These are phyloP conservation scores for Cytospora schulzeri DNA, from an alignment of 2,329 filamentous ascomycete genomes.

Conservation along the genomic window DNA sequence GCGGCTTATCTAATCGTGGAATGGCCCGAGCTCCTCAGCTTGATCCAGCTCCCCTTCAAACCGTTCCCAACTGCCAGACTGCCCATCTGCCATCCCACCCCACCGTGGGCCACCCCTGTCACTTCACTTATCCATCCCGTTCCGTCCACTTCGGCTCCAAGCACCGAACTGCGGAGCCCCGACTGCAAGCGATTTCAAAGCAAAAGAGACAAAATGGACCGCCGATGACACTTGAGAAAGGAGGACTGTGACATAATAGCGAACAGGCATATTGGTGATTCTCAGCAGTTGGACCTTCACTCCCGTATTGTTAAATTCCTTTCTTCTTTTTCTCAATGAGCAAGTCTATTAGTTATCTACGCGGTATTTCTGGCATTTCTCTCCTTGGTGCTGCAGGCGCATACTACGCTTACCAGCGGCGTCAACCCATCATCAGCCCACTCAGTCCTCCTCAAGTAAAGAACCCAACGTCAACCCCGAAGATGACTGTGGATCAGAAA, in stretches of 20 bases:
- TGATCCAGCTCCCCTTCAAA: too few relatives aligned
- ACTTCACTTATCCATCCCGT: not conserved
- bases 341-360: conserved; percentile 25
- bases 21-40: conserved; percentile 29
- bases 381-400: conserved; percentile 31
- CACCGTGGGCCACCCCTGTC: too few relatives aligned
- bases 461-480: conserved; percentile 31
- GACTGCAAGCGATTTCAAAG: conserved; percentile 27
- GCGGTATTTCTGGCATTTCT: conserved; percentile 30
- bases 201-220: conserved; percentile 21
- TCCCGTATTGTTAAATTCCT: not conserved
- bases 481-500: conserved; percentile 48
- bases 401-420: conserved; percentile 29
- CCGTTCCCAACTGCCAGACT: too few relatives aligned
- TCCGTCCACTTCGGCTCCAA: conserved; percentile 21
- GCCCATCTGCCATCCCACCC: too few relatives aligned
- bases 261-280: conserved; percentile 9
- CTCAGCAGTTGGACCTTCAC: not conserved
- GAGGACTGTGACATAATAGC: not conserved
- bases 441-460: conserved; percentile 12
- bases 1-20: conserved; percentile 27
- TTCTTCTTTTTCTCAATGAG: conserved; percentile 24
- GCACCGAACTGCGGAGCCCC: conserved; percentile 14
- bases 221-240: conserved; percentile 18
- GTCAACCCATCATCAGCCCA: not conserved